These are phyloP conservation scores for Xylariaceae sp. DNA, from an alignment of 2,329 filamentous ascomycete genomes.

Conservation along the genomic window DNA sequence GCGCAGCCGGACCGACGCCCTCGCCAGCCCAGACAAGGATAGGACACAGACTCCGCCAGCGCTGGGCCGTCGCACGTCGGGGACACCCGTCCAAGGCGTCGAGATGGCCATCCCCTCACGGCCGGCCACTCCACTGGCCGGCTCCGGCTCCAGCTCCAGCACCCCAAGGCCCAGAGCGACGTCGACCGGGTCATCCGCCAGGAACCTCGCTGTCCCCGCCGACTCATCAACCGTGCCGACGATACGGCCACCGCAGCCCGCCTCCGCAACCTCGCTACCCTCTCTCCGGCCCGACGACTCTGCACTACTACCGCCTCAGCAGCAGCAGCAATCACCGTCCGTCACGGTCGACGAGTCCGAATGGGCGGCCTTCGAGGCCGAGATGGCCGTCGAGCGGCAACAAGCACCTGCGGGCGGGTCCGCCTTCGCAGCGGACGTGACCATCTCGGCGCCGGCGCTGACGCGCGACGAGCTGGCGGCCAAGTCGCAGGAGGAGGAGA, in stretches of 20 bases:
- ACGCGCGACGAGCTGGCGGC: constrained; percentile 55
- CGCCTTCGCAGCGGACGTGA: constrained; percentile 35
- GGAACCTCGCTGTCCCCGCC: constrained; percentile 16
- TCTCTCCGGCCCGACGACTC: too few relatives aligned
- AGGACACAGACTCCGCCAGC: constrained; percentile 33
- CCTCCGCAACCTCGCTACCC: neutral
- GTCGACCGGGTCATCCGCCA: constrained; percentile 7
- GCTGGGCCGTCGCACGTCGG: constrained; percentile 39
- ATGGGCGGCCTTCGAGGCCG: constrained; percentile 82
- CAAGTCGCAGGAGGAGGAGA: constrained; percentile 42
- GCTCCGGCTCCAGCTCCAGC: constrained; percentile 34
- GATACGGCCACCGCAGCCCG: neutral
- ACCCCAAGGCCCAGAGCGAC: constrained; percentile 32
- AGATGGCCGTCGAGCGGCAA: constrained; percentile 48
- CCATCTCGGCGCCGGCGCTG: constrained; percentile 63
- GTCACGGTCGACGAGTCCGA: constrained; percentile 59
- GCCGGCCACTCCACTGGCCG: constrained; percentile 49
- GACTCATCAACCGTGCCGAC: constrained; percentile 11
- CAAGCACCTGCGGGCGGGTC: constrained; percentile 11
- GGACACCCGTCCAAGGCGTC: constrained; percentile 46
- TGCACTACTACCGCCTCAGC: neutral
- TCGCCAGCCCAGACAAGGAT: constrained; percentile 14
- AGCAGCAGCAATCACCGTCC: too few relatives aligned
- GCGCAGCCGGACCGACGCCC: constrained; percentile 34
- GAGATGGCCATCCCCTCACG: constrained; percentile 58